A percentile compares a stretch with the other conserved stretches of the same genome.
phyloP scores from a whole-genome alignment of 371 early-diverging fungal species.

The Syncephalis fuscata region DNA sequence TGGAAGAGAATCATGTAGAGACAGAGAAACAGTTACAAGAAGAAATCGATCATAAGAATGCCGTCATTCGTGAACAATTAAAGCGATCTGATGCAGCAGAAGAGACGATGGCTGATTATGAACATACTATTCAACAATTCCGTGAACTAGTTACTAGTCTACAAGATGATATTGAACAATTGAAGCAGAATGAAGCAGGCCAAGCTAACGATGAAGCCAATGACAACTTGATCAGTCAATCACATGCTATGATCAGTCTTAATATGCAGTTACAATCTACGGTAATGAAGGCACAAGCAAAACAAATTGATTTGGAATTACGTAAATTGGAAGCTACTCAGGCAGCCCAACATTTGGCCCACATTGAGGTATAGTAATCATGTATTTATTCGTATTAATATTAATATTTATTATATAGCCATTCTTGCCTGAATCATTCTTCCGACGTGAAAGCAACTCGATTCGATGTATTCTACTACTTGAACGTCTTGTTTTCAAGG shows the following conservation, averaged over 20 bases:
- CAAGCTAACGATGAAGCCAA: slow-evolving; percentile 23
- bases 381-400: slow-evolving; percentile 1
- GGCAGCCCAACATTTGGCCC: slow-evolving; percentile 53
- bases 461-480: slow-evolving; percentile 55
- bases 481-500: slow-evolving; percentile 63
- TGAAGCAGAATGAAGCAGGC: slow-evolving; percentile 41
- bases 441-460: slow-evolving; percentile 60
- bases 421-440: slow-evolving; percentile 73
- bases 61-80: slow-evolving; percentile 37
- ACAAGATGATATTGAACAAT: slow-evolving; percentile 51
- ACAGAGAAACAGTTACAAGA: slow-evolving; percentile 68
- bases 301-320: slow-evolving; percentile 77
- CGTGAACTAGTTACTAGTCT: slow-evolving; percentile 62
- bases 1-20: slow-evolving; percentile 79
- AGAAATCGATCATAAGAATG: slow-evolving; percentile 67
- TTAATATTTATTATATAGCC: slow-evolving; percentile 22
- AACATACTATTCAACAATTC: slow-evolving; percentile 69
- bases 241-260: slow-evolving; percentile 73
- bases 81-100: slow-evolving; percentile 42
- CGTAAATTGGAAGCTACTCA: slow-evolving; percentile 71
- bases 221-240: slow-evolving; percentile 33
- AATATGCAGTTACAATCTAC: slow-evolving; percentile 64
- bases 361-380: slow-evolving; percentile 16
- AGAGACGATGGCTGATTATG: slow-evolving; percentile 72
- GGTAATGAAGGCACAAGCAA: slow-evolving; percentile 70